Evolutionary conservation across 768 basidiomycete species (phyloP), one percentile per base, ranked within the genome.

Genomic region (Pisolithus albus): DNA sequence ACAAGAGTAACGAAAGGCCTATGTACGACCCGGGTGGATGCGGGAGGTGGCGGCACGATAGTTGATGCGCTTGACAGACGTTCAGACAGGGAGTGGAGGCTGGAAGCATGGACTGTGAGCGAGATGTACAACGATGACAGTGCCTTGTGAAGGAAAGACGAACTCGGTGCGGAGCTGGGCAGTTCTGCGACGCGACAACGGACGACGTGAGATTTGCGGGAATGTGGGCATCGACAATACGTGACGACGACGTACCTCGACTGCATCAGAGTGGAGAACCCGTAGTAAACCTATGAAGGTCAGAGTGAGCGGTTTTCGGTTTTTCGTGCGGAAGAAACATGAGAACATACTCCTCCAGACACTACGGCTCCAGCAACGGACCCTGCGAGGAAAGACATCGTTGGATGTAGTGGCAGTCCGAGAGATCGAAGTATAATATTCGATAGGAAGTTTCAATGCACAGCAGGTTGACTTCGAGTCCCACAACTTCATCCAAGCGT

Each of bases 351-450:
- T 55, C 84, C 84, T 49, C 84, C 83, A 34, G 83, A 84, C 47
- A 80, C 76, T 51, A 86, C 70, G 32, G 81, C 82, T 24, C 84
- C 84, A 34, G 84, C 82, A n/a, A 84, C 64, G n/a, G 83, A 80
- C 24, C 84, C 83, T 48, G 80, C 61, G 47, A 83, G 68, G 64
- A 79, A 72, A 48, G 82, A 81, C 83, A 84, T 83, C 2, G 34
- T 41, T 13, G 23, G 40, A 41, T 19, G 40, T 4, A 9, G 23
- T 19, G 23, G n/a, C 9, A 41, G 23, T 23, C 8, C 30, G 10
- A 30, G 30, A 8, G 40, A 41, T 23, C n/a, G 23, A 11, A 41
- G 34, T 34, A 11, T 10, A 9, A 11, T 10, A 9, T 9, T 30
- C 30, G 10, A 10, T 30, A 26, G 26, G 26, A 2, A 26, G 26